phyloP scores from a whole-genome alignment of 2,329 filamentous ascomycete genomes.

The Arthroderma uncinatum region DNA sequence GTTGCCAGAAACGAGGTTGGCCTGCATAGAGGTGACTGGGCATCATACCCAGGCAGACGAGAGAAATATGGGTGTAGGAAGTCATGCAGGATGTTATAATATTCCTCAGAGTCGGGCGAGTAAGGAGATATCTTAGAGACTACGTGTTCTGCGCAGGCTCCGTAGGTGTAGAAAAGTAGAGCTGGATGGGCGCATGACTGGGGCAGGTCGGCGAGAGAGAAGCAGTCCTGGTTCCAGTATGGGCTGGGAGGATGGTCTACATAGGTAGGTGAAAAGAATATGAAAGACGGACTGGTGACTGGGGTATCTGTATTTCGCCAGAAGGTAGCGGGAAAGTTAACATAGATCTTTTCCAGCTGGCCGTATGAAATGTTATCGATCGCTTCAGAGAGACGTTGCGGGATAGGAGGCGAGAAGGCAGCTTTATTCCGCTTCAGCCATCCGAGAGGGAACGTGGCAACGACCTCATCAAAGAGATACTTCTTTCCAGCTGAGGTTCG shows the following conservation, averaged over 20 bases:
- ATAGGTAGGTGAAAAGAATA: slow-evolving; percentile 65
- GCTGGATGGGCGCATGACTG: slow-evolving; percentile 57
- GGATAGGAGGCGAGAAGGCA: slow-evolving; percentile 37
- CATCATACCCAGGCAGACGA: slow-evolving; percentile 56
- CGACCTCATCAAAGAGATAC: slow-evolving; percentile 40
- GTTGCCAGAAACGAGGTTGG: slow-evolving; percentile 58
- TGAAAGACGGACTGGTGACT: slow-evolving; percentile 45
- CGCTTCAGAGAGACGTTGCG: slow-evolving; percentile 32
- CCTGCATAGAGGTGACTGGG: slow-evolving; percentile 44
- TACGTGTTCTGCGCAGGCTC: slow-evolving; percentile 32
- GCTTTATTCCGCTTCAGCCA: slow-evolving; percentile 42
- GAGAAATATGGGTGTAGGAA: slow-evolving; percentile 74
- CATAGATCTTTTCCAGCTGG: slow-evolving; percentile 40
- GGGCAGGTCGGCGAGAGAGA: slow-evolving; percentile 63
- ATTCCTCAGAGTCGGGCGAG: slow-evolving; percentile 34
- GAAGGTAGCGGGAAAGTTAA: slow-evolving; percentile 64
- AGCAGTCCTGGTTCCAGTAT: slow-evolving; percentile 62
- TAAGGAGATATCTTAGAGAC: slow-evolving; percentile 26
- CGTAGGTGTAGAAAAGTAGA: slow-evolving; percentile 60
- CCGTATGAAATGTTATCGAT: slow-evolving; percentile 41
- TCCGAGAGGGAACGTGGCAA: slow-evolving; percentile 43
- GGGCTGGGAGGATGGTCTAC: slow-evolving; percentile 49
- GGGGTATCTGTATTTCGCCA: slow-evolving; percentile 41
- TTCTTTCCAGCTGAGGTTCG: slow-evolving; percentile 28
- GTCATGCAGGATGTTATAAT: slow-evolving; percentile 45